Evolutionary conservation across 805 yeast genomes (phyloP), one percentile per base, ranked within the genome.

Genomic region (Yueomyces sinensis): DNA sequence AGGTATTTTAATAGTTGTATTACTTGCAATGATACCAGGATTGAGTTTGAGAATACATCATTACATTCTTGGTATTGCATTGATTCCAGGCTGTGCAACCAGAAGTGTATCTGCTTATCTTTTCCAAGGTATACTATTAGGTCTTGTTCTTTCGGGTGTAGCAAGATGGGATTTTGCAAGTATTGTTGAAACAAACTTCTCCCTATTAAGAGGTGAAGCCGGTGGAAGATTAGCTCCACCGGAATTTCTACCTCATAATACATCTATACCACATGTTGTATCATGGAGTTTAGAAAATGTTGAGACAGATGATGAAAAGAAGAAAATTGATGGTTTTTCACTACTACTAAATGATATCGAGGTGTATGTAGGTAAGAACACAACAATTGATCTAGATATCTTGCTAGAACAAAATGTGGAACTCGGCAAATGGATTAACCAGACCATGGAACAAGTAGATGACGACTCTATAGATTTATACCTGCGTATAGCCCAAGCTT

Each of bases 131-230:
- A 69, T 89, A 1, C 59, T 89, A 17, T 52, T 83, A 1, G 98
- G 96, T 0, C 61, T 89, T 31, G 66, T 81, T 33, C 63, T 86
- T 5, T 79, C 87, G 17, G 98, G 98, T 0, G 74, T 83, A 2
- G 73, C 93, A 0, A 63, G 93, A 37, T 89, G 98, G 98, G 96
- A 91, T 37, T 76, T 81, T 47, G 96, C 93, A 2, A 76, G 95
- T 13, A 74, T 89, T 37, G 74, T 82, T 1, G 95, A 89, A 49
- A 82, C 95, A 0, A 69, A 69, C 18, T 58, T 65, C 4, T 67
- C 82, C 3, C 54, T 87, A 30, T 53, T 74, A 37, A 63, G 96
- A 43, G 80, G 80, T 15, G 94, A 82, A 45, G 87, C 93, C 0
- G 68, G 72, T 31, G 74, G 50, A 3, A 47, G 58, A 5, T 39